Evolutionary conservation across 306 rosid genomes (phyloP), one percentile per base, ranked within the genome.

Genomic region (Vigna mungo): DNA sequence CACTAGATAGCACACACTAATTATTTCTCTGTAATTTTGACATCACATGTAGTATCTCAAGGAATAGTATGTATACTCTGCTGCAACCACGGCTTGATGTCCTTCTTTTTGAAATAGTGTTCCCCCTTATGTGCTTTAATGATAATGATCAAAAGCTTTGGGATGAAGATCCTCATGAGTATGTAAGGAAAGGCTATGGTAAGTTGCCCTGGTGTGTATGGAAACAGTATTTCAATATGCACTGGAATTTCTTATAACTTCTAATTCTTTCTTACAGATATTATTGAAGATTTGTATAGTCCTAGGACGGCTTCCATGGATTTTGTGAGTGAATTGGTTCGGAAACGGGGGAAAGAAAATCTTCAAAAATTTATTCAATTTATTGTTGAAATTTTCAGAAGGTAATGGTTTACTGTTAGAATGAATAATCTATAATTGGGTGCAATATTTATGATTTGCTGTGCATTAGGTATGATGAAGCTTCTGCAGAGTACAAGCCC

Each of bases 111-210:
- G 98, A 94, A 89, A 88, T 94, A 69, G 90, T 89, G 49, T 92
- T 94, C 48, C 98, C 98, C 77, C 92, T 94, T 18, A 92, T 94
- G 96, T 94, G 96, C 84, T 92, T 94, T 81, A 94, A 90, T 82
- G 96, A 92, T 80, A 84, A 84, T 71, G 98, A 94, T 80, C 98
- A 88, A 79, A 89, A 84, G 84, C 98, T 94, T 77, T 94, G 98
- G 98, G 96, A 92, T 27, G 98, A 94, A 77, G 98, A 94, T 75
- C 97, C 98, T n/a, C 97, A 94, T 81, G 98, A 94, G 77, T 94
- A 94, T 83, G 96, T 94, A 82, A 88, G 98, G 84, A 94, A 94
- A 89, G 97, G 98, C 84, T 94, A 92, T 77, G 98, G 98, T 92
- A 82, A 87, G 96, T 85, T 43, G 25, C 63, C 6, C 72, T 53